Conservation (phyloP, 2,329 filamentous ascomycete species). For the Capronia epimyces region DNA sequence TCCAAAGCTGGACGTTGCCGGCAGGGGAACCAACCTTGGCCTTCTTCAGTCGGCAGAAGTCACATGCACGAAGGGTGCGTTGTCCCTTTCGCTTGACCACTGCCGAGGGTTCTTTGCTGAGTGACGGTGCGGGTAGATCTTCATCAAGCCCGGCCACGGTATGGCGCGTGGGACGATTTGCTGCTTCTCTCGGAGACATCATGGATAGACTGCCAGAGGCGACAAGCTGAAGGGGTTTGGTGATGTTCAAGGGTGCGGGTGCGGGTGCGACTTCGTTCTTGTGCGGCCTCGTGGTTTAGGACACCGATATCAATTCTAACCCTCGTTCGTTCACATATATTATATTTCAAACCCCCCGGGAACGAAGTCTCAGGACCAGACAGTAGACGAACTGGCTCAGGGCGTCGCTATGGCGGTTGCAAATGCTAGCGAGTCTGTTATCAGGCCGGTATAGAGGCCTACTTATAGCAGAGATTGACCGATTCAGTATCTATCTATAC, state of each 20-base stretch:
- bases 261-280: too few relatives aligned
- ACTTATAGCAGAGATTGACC: too few relatives aligned
- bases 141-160: background rate
- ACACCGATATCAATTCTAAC: too few relatives aligned
- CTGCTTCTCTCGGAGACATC: background rate
- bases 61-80: background rate
- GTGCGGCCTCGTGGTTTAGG: too few relatives aligned
- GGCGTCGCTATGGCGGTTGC: background rate
- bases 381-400: background rate
- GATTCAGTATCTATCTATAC: too few relatives aligned
- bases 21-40: background rate
- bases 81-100: background rate
- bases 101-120: background rate
- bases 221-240: too few relatives aligned
- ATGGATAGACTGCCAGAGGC: background rate
- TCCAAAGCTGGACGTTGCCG: too few relatives aligned
- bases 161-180: background rate
- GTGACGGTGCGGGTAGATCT: background rate
- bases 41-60: conserved; percentile 3
- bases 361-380: too few relatives aligned
- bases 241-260: too few relatives aligned
- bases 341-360: too few relatives aligned
- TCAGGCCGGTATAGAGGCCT: too few relatives aligned
- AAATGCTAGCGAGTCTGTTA: background rate
- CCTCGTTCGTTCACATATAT: too few relatives aligned